Percentiles rank a stretch among this genome's conserved stretches.
Conservation (phyloP, 2,329 filamentous ascomycete genomes). For the Seiridium unicorne region DNA sequence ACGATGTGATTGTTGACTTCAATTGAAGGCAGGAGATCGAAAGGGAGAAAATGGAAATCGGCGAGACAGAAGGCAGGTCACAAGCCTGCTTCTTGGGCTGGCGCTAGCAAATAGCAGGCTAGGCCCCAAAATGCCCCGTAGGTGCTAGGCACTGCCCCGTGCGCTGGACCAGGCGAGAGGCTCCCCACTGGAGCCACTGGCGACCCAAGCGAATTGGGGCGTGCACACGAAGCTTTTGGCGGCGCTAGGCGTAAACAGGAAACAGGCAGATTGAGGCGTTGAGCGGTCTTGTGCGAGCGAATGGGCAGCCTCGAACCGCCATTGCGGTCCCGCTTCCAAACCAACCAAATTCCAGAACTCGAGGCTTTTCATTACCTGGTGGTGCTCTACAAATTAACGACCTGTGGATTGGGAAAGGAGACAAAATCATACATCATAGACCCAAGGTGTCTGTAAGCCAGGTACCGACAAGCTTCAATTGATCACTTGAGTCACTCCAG, state of each 20-base stretch:
- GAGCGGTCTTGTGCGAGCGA: background rate
- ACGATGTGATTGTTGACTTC: conserved; percentile 2
- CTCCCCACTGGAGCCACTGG: background rate
- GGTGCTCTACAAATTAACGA: too few relatives aligned
- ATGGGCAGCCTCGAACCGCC: background rate
- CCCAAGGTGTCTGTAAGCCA: too few relatives aligned
- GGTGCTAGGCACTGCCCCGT: conserved; percentile 8
- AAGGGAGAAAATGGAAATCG: conserved; percentile 5
- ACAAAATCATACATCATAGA: too few relatives aligned
- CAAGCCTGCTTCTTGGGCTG: background rate
- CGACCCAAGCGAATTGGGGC: conserved; percentile 2
- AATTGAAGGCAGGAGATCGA: background rate
- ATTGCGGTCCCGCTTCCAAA: background rate
- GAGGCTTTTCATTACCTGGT: background rate
- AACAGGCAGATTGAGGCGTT: conserved; percentile 3
- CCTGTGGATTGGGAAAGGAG: too few relatives aligned
- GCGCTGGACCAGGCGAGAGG: background rate
- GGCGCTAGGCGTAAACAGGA: background rate
- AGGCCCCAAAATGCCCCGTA: conserved; percentile 1
- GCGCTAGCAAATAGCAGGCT: background rate
- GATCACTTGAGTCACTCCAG: too few relatives aligned
- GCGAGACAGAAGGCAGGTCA: background rate
- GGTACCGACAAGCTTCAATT: too few relatives aligned
- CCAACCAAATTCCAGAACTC: conserved; percentile 2
- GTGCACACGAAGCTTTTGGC: background rate